Evolutionary conservation across 106 monocot species (phyloP), one percentile per base, ranked within the genome.

Genomic region (Gastrodia elata): DNA sequence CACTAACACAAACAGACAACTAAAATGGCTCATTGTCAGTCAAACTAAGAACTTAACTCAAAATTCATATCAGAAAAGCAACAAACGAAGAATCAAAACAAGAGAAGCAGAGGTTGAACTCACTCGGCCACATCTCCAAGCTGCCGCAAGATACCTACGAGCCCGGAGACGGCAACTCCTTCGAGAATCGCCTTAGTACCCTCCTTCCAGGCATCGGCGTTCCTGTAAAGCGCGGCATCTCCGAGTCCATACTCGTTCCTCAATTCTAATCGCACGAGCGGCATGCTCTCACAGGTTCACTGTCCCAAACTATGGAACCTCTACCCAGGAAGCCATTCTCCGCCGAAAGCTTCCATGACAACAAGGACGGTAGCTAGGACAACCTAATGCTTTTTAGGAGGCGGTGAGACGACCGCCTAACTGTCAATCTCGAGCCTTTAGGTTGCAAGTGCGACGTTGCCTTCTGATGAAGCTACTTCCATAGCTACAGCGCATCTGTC

Each of bases 71-170:
- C 33, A 65, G 34, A 65, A 65, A 16, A 30, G 65, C 37, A 35
- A 20, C 67, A 67, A 41, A 69, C 2, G 33, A 68, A 61, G 7
- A 73, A 46, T 32, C 6, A 38, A 49, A 78, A 27, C 4, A 33
- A 56, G 33, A 49, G 59, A 73, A 27, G 61, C 33, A 39, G 48
- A n/a, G 48, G 33, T 18, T 27, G 49, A 61, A 78, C 86, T 82
- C 68, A 94, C 94, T 88, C 80, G 6, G 90, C 87, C 64, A 94
- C 83, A 79, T 94, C 90, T 11, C 94, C 94, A 11, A 94, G 87
- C 80, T 88, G 90, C 56, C 90, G 79, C 76, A 90, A 80, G 80
- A 91, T 81, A 71, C 94, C 90, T 55, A 94, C 88, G 40, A 91
- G 83, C 2, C 94, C 94, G 6, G 94, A 85, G 59, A 88, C 86